Evolutionary conservation across 345 rosid genomes (phyloP).

Genomic region (Orychophragmus violaceus): DNA sequence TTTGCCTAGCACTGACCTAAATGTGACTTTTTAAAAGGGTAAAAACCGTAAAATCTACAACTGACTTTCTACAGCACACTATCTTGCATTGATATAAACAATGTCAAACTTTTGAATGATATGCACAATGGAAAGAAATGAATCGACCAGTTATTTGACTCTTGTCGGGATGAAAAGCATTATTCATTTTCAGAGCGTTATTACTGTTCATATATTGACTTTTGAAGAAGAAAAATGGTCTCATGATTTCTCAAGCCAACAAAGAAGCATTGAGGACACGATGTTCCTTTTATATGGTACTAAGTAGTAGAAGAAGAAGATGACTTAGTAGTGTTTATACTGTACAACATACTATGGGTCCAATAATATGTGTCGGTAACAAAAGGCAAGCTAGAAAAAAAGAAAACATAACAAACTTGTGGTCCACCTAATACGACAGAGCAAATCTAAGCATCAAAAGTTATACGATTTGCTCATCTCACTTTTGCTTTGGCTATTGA

Average conservation of each 20-base stretch:
- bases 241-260: not conserved
- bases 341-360: slow-evolving; percentile 21
- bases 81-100: not conserved
- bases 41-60: slow-evolving; percentile 16
- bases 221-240: not conserved
- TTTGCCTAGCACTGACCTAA: not conserved
- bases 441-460: slow-evolving; percentile 24
- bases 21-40: not conserved
- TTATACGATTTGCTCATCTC: slow-evolving; percentile 19
- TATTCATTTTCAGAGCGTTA: not conserved
- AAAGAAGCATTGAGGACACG: slow-evolving; percentile 13
- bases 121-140: not conserved
- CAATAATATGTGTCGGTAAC: slow-evolving; percentile 29
- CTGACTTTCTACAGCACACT: slow-evolving; percentile 13
- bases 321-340: slow-evolving; percentile 3
- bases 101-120: slow-evolving; percentile 24
- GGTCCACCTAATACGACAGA: slow-evolving; percentile 23
- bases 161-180: not conserved
- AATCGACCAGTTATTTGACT: not conserved
- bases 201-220: slow-evolving; percentile 14
- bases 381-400: slow-evolving; percentile 22
- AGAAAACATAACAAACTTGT: slow-evolving; percentile 4
- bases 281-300: not conserved
- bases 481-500: slow-evolving; percentile 21
- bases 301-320: not conserved